A percentile compares a stretch with the other conserved stretches of the same genome.
Conservation (phyloP, 805 yeast species). For the Peterozyma toletana region DNA sequence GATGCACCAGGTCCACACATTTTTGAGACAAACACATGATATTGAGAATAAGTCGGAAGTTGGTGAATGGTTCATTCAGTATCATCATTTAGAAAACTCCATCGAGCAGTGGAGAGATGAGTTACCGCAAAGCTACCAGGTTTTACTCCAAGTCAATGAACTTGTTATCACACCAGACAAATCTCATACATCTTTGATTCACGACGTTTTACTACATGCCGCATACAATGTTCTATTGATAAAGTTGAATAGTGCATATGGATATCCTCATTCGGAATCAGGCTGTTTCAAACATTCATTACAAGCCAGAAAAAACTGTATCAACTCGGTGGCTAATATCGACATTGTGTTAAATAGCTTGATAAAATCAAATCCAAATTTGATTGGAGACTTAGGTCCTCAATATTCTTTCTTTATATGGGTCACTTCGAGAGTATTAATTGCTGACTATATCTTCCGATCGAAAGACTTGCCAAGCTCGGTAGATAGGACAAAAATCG, state of each 20-base stretch:
- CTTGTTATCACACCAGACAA: too few species aligned
- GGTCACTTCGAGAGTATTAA: conserved; percentile 24
- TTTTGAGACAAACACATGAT: too few species aligned
- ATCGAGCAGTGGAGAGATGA: too few species aligned
- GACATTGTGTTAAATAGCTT: not conserved
- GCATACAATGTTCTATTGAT: conserved; percentile 15
- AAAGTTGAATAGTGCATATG: conserved; percentile 17
- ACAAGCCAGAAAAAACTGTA: conserved; percentile 12
- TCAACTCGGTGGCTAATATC: conserved; percentile 6
- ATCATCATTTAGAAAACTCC: too few species aligned
- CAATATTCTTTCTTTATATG: conserved; percentile 24
- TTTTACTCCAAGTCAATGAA: too few species aligned
- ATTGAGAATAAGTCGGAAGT: too few species aligned
- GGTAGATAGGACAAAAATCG: conserved; percentile 1
- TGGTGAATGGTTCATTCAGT: too few species aligned
- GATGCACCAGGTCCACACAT: too few species aligned
- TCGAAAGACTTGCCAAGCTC: not conserved
- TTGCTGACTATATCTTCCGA: conserved; percentile 18
- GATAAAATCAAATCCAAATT: not conserved
- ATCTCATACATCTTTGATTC: too few species aligned
- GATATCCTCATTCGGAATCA: conserved; percentile 18
- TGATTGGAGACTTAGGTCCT: conserved; percentile 16
- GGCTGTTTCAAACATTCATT: conserved; percentile 14
- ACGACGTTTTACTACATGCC: conserved; percentile 3
- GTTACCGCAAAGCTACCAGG: too few species aligned